Conservation (phyloP, 306 rosid species). For the Betula pendula region DNA sequence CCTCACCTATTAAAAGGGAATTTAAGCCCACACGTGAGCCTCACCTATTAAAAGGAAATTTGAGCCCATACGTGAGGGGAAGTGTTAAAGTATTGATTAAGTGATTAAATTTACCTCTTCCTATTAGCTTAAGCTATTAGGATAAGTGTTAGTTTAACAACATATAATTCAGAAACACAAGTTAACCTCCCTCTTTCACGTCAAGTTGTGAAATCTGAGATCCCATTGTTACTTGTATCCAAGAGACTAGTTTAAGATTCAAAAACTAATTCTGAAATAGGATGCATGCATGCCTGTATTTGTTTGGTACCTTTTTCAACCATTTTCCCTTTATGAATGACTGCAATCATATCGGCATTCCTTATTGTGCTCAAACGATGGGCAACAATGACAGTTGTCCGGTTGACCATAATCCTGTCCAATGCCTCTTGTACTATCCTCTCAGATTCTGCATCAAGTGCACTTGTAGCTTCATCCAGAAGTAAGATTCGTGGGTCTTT, state of each 20-base stretch:
- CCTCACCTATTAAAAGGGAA: too few species aligned
- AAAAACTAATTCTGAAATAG: not conserved
- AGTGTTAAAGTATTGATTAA: too few species aligned
- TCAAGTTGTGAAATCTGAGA: not conserved
- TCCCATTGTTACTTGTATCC: not conserved
- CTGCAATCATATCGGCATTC: conserved; percentile 60
- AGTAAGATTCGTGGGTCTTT: conserved; percentile 70
- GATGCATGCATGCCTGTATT: not conserved
- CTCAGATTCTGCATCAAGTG: conserved; percentile 76
- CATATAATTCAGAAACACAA: not conserved
- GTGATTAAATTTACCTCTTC: too few species aligned
- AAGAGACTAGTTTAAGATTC: not conserved
- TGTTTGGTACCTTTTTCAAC: conserved; percentile 56
- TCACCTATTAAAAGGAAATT: too few species aligned
- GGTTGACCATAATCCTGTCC: conserved; percentile 57
- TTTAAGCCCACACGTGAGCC: too few species aligned
- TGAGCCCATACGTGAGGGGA: too few species aligned
- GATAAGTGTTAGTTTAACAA: too few species aligned
- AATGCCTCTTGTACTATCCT: conserved; percentile 66
- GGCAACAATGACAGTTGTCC: conserved; percentile 72
- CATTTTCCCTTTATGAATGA: conserved; percentile 60
- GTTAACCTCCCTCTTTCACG: not conserved
- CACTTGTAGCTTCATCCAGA: conserved; percentile 73
- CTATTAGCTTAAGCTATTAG: too few species aligned
- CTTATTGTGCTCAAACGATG: conserved; percentile 69